Conservation (phyloP, 441 rosid species). For the Sinapis alba region DNA sequence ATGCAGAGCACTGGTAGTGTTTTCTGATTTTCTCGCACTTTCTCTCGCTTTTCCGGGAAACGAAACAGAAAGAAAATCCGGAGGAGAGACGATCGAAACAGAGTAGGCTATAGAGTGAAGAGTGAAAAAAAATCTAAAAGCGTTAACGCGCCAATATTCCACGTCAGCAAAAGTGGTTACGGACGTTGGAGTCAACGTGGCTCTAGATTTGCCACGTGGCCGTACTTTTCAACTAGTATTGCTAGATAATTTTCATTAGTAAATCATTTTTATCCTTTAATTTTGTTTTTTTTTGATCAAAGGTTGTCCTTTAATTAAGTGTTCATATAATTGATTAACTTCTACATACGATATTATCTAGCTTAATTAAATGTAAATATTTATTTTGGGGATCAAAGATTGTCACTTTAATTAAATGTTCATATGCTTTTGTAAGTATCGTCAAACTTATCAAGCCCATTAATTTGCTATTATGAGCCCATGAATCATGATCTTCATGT, state of each 20-base stretch:
- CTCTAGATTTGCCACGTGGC: constrained; percentile 26
- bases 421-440: not conserved
- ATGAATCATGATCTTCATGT: not conserved
- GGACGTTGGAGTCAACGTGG: constrained; percentile 38
- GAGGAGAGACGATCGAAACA: not conserved
- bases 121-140: too few species aligned
- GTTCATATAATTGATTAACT: too few species aligned
- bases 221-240: not conserved
- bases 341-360: too few species aligned
- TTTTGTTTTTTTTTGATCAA: too few species aligned
- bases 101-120: not conserved
- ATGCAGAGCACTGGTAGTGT: constrained; percentile 14
- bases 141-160: constrained; percentile 32
- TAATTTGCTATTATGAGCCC: not conserved
- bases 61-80: constrained; percentile 15
- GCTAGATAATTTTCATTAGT: too few species aligned
- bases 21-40: constrained; percentile 25
- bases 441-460: not conserved
- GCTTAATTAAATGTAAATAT: too few species aligned
- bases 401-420: not conserved
- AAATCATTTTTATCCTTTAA: too few species aligned
- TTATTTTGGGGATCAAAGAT: too few species aligned
- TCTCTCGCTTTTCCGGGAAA: constrained; percentile 36
- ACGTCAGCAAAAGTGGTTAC: constrained; percentile 63
- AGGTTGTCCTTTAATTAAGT: not conserved